A percentile compares a stretch with the other conserved stretches of the same genome.
These are phyloP conservation scores for Dactylonectria estremocensis DNA, from an alignment of 2,329 filamentous ascomycete genomes.

Conservation along the genomic window DNA sequence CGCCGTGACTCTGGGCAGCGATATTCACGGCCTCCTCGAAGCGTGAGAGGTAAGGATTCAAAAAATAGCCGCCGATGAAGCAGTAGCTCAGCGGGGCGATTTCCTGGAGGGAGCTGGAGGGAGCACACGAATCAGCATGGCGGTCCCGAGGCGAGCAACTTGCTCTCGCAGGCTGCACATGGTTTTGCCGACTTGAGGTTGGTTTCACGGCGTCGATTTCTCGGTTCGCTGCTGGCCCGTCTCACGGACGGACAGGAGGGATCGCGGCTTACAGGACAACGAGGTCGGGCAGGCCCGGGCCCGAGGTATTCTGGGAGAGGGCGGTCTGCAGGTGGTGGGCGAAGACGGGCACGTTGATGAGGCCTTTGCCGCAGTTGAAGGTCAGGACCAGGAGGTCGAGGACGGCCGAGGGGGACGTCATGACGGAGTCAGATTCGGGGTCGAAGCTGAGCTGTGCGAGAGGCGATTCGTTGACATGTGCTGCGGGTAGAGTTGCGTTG, in stretches of 20 bases:
- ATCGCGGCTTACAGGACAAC: conserved; percentile 69
- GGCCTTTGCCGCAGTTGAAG: conserved; percentile 87
- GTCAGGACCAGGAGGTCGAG: conserved; percentile 85
- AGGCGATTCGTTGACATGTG: conserved; percentile 12
- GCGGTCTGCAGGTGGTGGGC: conserved; percentile 77
- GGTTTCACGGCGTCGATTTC: conserved; percentile 1
- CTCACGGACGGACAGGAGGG: conserved; percentile 29
- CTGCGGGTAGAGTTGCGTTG: conserved; percentile 10
- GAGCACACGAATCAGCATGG: conserved; percentile 44
- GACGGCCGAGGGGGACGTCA: conserved; percentile 63
- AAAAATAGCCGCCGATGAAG: conserved; percentile 87
- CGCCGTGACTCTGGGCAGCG: conserved; percentile 59
- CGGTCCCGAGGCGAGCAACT: conserved; percentile 29
- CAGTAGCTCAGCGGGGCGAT: conserved; percentile 86
- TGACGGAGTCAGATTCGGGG: conserved; percentile 36
- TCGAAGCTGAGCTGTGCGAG: conserved; percentile 10
- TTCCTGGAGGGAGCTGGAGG: conserved; percentile 84
- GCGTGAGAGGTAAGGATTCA: conserved; percentile 81
- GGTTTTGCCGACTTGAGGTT: conserved; percentile 6
- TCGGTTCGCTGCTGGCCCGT: conserved; percentile 23
- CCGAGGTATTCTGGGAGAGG: conserved; percentile 65
- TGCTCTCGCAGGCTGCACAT: conserved; percentile 14
- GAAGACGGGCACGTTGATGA: conserved; percentile 80
- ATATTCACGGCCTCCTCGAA: conserved; percentile 81
- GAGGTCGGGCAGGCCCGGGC: conserved; percentile 65